phyloP scores from a whole-genome alignment of 192 early-diverging fungal genomes.

The Mortierella claussenii region DNA sequence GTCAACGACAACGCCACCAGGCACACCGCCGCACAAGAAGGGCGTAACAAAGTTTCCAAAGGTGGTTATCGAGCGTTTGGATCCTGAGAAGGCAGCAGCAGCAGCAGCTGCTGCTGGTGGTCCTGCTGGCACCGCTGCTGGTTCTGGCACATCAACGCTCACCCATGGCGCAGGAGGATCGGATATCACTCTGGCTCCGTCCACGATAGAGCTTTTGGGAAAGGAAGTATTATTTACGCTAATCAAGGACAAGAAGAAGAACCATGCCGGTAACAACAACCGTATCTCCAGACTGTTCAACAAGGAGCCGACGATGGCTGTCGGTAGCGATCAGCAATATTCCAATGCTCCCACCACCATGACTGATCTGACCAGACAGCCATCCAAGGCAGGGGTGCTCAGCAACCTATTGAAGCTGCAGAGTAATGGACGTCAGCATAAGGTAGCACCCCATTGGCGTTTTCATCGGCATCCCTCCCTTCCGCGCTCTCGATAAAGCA shows the following conservation, averaged over 20 bases:
- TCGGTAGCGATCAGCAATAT: neutral
- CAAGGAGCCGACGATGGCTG: constrained; percentile 4
- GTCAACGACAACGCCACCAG: constrained; percentile 7
- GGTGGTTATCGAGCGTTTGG: constrained; percentile 9
- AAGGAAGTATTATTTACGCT: neutral
- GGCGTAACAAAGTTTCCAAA: constrained; percentile 29
- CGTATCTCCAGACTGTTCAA: constrained; percentile 17
- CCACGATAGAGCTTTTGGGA: neutral
- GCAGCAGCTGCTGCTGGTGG: neutral
- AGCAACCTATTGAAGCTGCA: constrained; percentile 50
- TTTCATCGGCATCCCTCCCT: too few species aligned
- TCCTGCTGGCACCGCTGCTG: neutral
- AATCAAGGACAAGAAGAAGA: constrained; percentile 11
- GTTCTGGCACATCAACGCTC: neutral
- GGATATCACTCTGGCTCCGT: constrained; percentile 21
- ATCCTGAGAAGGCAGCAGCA: constrained; percentile 1
- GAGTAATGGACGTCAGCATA: constrained; percentile 10
- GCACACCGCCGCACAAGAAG: constrained; percentile 20
- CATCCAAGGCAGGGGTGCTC: constrained; percentile 43
- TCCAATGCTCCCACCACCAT: neutral
- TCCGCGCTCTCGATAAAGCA: too few species aligned
- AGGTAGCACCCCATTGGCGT: too few species aligned
- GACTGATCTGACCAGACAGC: constrained; percentile 25
- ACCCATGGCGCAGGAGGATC: constrained; percentile 17
- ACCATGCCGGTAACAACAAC: neutral